Evolutionary conservation across 1,284 basidiomycete genomes (phyloP).

Genomic region (Ceratobasidium sp.): DNA sequence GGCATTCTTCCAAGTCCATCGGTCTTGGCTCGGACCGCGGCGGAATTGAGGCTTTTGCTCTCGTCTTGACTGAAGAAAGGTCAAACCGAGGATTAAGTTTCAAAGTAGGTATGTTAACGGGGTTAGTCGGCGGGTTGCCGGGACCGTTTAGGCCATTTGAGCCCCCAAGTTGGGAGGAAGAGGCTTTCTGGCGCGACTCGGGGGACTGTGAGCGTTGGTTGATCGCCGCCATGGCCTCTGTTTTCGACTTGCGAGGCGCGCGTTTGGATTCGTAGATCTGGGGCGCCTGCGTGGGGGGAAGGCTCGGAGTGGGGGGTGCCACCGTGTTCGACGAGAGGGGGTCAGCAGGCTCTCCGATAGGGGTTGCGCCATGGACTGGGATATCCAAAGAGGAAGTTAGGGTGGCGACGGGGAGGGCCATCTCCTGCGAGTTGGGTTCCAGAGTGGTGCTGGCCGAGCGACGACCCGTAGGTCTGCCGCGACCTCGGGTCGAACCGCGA

Average conservation of each 20-base stretch:
- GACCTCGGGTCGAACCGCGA: constrained; percentile 4
- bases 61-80: constrained; percentile 74
- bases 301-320: neutral
- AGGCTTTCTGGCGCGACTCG: constrained; percentile 62
- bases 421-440: neutral
- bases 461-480: constrained; percentile 28
- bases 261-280: constrained; percentile 53
- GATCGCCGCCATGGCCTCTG: constrained; percentile 79
- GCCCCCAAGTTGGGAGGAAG: neutral
- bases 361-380: constrained; percentile 24
- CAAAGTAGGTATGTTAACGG: constrained; percentile 53
- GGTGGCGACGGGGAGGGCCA: constrained; percentile 20
- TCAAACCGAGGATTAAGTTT: constrained; percentile 61
- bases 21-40: constrained; percentile 64
- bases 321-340: neutral
- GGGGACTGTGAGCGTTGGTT: constrained; percentile 70
- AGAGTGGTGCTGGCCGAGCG: constrained; percentile 3
- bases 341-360: constrained; percentile 13
- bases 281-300: neutral
- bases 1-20: constrained; percentile 91
- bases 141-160: constrained; percentile 36
- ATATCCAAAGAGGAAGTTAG: constrained; percentile 36
- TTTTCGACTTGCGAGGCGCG: constrained; percentile 87
- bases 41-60: constrained; percentile 60
- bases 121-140: constrained; percentile 51